Conservation (phyloP, 2,329 filamentous ascomycete species). For the Teratosphaeria viscida region DNA sequence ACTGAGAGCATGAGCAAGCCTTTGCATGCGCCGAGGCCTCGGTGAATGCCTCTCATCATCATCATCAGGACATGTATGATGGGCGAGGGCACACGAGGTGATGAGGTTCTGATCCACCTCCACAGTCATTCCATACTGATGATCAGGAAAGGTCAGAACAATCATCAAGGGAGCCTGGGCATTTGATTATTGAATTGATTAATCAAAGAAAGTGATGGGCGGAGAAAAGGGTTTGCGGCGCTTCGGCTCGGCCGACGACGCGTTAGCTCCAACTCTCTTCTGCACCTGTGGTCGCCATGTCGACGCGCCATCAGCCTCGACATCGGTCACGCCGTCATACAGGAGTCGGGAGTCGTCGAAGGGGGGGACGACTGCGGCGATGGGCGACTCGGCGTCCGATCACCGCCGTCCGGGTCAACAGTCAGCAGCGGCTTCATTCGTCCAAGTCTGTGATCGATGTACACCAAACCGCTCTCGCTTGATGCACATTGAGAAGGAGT, state of each 20-base stretch:
- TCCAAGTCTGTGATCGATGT: conserved; percentile 3
- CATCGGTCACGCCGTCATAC: background rate
- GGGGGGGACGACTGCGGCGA: background rate
- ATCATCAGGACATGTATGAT: no score
- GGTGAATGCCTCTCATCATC: no score
- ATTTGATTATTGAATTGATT: no score
- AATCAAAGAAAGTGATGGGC: no score
- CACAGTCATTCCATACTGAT: no score
- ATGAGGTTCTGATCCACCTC: no score
- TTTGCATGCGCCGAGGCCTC: no score
- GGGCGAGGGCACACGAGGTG: no score
- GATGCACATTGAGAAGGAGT: background rate
- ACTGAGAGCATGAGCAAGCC: no score
- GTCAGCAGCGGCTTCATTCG: conserved; percentile 23
- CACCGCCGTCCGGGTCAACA: background rate
- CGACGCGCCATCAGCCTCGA: no score
- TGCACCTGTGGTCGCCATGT: background rate
- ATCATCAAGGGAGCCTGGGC: no score
- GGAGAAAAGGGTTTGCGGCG: background rate
- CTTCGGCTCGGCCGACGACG: background rate
- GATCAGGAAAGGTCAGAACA: no score
- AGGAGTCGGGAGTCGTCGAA: background rate
- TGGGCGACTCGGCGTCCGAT: background rate
- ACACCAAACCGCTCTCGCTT: background rate
- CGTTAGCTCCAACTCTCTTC: background rate